Conservation (phyloP, 371 early-diverging fungal genomes). For the Mortierella sp. region DNA sequence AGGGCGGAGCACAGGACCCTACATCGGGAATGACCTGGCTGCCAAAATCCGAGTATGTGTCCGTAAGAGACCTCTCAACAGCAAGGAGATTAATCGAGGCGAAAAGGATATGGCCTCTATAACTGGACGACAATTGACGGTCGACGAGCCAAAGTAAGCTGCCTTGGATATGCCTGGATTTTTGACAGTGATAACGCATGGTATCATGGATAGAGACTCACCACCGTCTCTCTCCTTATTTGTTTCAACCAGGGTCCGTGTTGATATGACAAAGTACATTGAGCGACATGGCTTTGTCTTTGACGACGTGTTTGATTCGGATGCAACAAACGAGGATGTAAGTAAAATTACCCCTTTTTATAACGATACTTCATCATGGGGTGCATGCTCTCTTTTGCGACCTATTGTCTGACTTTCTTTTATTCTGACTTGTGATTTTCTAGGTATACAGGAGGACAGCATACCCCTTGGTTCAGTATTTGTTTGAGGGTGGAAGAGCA, state of each 20-base stretch:
- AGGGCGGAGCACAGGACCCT: slow-evolving; percentile 12
- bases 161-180: not conserved
- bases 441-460: slow-evolving; percentile 91
- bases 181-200: not conserved
- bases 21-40: slow-evolving; percentile 62
- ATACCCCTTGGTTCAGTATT: slow-evolving; percentile 93
- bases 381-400: not conserved
- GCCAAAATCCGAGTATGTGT: slow-evolving; percentile 97
- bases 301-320: slow-evolving; percentile 96
- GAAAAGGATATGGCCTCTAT: slow-evolving; percentile 89
- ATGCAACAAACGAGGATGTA: slow-evolving; percentile 83
- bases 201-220: not conserved
- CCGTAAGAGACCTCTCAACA: slow-evolving; percentile 94
- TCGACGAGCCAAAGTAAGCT: slow-evolving; percentile 92
- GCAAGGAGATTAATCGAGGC: slow-evolving; percentile 80
- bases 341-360: not conserved
- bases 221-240: not conserved
- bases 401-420: not conserved
- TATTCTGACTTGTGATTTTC: not conserved
- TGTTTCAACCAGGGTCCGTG: slow-evolving; percentile 74
- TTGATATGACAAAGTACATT: slow-evolving; percentile 95
- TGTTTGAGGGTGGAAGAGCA: slow-evolving; percentile 97
- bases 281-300: slow-evolving; percentile 96
- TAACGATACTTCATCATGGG: not conserved
- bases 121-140: slow-evolving; percentile 76